Base-by-base conservation (phyloP, 78 protist species). In the Dictyostelium firmibasis region DNA sequence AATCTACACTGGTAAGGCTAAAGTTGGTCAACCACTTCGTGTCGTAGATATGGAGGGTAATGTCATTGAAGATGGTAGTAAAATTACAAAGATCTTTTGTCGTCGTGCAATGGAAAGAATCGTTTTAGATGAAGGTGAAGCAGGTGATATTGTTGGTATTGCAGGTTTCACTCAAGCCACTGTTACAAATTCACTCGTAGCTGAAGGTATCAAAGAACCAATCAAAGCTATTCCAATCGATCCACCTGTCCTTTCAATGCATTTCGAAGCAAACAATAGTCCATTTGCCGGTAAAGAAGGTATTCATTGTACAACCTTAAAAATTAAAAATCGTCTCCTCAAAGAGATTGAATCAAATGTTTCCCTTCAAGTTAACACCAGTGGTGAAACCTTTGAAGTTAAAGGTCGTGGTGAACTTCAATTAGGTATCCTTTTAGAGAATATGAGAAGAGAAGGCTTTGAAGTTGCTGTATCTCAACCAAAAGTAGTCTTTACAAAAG, bases 381-480 rank as follows among this genome's bases (percentile, higher is more conserved):
- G 16, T 20, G 96, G 91, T 35, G 98, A 95, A 67, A 27, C 84
- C 23, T 81, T 89, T 60, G 97, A 95, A 85, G 96, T 96, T 33
- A 72, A 57, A 64, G 99, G 99, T 35, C 91, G 99, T 13, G 99
- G 99, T 31, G 97, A 95, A 82, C 91, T 98, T 50, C 99, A 98
- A 70, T 96, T 98, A 1, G 98, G 98, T 60, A 94, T 98, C 50
- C 92, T 98, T 10, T 85, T 98, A 50, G 99, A 98, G 47, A 93
- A 89, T 50, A 96, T 98, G 99, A 95, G 99, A 29, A 92, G 99
- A 20, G 99, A 98, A 72, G 99, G 98, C 79, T 96, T 95, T 57
- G 99, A 98, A 81, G 44, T 98, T 8, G 64, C 96, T 1, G 92
- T 97, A 13, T 85, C 86, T 3, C 96, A 96, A 43, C 98, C 98